Conservation (phyloP, 257 asterid genomes). For the Solanum etuberosum region DNA sequence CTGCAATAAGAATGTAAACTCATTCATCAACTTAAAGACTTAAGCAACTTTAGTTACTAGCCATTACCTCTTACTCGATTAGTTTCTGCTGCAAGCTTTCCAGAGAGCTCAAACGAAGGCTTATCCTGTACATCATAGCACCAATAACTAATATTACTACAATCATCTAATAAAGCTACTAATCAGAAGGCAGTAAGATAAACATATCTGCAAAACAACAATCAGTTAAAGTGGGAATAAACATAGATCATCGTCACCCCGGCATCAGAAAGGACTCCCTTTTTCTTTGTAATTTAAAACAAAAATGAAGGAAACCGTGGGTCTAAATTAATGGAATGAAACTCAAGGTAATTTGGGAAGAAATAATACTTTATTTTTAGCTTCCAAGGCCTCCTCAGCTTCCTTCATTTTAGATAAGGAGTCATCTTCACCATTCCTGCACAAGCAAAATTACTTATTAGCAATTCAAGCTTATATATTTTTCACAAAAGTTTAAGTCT, state of each 20-base stretch:
- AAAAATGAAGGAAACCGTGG: background rate
- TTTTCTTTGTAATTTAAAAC: background rate
- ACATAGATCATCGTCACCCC: background rate
- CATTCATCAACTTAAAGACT: background rate
- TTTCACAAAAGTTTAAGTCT: background rate
- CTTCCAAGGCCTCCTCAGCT: slow-evolving; percentile 66
- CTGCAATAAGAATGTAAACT: background rate
- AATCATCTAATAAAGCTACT: slow-evolving; percentile 1
- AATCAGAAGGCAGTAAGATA: background rate
- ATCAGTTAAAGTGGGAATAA: background rate
- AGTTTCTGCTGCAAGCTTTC: slow-evolving; percentile 98
- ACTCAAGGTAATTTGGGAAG: background rate
- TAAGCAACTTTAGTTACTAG: background rate
- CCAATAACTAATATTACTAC: background rate
- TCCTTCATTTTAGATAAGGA: slow-evolving; percentile 81
- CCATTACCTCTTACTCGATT: slow-evolving; percentile 75
- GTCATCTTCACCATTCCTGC: slow-evolving; percentile 57
- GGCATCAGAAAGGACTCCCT: background rate
- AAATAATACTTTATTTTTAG: slow-evolving; percentile 6
- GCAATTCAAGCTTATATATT: background rate
- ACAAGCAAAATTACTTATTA: slow-evolving; percentile 6
- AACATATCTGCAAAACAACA: background rate
- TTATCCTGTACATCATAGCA: slow-evolving; percentile 55
- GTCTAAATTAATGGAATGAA: background rate
- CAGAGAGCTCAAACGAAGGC: slow-evolving; percentile 97